Base-by-base conservation (phyloP, 768 basidiomycete species). In the Termitomyces sp. region DNA sequence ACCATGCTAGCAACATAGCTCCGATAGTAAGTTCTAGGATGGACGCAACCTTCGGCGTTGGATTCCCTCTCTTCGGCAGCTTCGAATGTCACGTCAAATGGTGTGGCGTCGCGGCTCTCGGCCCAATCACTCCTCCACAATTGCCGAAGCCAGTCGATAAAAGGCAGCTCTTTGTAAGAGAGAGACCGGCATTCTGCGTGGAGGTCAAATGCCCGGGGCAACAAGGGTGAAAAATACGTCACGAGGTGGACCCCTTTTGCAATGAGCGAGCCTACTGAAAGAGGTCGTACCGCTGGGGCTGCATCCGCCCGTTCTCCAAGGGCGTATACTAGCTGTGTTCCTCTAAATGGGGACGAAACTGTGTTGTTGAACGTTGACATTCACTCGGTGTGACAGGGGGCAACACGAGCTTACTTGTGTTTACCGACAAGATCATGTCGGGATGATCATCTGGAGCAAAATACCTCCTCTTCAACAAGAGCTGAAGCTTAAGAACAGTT, bases 61-160 rank as follows among this genome's bases (percentile, higher is more conserved):
- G 62, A 60, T 51, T 80, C 79, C 17, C 79, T 68, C 39, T 72
- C 69, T 49, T 79, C 74, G 6, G 71, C 72, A 5, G 77, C 75
- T 47, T 74, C 66, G 52, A 79, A 79, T 3, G 80, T 80, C 23
- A 72, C 70, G 54, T 81, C 80, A 53, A 70, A 80, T 0, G 79
- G 77, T 8, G 75, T 67, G 1, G 74, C 74, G 59, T 83, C 80
- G 10, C 66, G 61, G 35, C 76, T 72, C 56, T 74, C 74, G 0
- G 77, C 77, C 79, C 80, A 82, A 16, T 79, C 76, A 55, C 76
- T 79, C 54, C 66, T 71, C 71, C 75, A 73, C 10, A 82, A 62
- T 32, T 78, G 73, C 19, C 63, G 62, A 25, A 78, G 43, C 19
- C 79, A 66, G 0, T 63, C 53, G 10, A 46, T 0, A 44, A 75